phyloP scores from a whole-genome alignment of 192 early-diverging fungal genomes.

The Fimicolochytrium jonesii region DNA sequence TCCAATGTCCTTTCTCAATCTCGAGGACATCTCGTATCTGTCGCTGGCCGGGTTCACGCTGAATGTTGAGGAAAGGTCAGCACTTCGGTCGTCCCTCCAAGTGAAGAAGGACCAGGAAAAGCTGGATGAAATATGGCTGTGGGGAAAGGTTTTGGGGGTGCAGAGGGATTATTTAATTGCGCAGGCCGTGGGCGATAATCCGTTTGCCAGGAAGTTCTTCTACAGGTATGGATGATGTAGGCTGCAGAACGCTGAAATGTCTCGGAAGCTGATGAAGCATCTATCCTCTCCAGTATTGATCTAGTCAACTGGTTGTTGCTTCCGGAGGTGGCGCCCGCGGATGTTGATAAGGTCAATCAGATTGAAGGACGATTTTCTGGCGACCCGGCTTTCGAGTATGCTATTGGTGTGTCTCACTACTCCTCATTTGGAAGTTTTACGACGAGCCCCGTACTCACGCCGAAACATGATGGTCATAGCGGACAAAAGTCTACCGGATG shows the following conservation, averaged over 20 bases:
- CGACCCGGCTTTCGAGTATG: constrained; percentile 50
- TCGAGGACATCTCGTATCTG: constrained; percentile 39
- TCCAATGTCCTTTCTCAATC: constrained; percentile 40
- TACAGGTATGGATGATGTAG: constrained; percentile 43
- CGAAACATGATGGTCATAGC: too few species aligned
- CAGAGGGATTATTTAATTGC: constrained; percentile 53
- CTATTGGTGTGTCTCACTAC: constrained; percentile 17
- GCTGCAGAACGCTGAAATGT: too few species aligned
- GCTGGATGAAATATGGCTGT: constrained; percentile 42
- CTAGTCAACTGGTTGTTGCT: constrained; percentile 51
- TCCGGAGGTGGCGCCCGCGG: constrained; percentile 42
- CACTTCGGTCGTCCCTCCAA: constrained; percentile 38
- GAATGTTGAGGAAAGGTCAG: constrained; percentile 49
- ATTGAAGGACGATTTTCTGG: constrained; percentile 47
- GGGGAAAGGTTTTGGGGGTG: constrained; percentile 54
- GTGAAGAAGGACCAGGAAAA: constrained; percentile 50
- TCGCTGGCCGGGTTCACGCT: constrained; percentile 48
- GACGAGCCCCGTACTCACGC: too few species aligned
- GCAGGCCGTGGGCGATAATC: constrained; percentile 32
- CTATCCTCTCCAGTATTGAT: constrained; percentile 46
- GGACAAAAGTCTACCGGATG: too few species aligned
- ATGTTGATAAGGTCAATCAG: constrained; percentile 28
- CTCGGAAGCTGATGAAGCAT: too few species aligned
- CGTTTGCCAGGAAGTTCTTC: constrained; percentile 49
- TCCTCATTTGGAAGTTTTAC: neutral